phyloP scores from a whole-genome alignment of 2,329 filamentous ascomycete genomes.

The Pestalotiopsis sp. region DNA sequence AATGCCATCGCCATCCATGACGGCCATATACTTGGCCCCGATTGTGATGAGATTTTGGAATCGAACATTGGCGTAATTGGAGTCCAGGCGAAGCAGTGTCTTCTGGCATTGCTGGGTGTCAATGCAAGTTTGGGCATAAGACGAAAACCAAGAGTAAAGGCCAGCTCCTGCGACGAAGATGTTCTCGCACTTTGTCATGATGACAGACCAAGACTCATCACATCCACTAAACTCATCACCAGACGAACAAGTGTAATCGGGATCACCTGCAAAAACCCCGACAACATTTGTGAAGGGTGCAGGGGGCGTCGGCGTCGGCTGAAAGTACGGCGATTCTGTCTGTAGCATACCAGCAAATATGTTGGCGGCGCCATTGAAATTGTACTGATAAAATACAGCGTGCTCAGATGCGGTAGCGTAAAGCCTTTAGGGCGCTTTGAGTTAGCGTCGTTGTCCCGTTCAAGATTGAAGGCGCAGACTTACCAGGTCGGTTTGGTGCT shows the following conservation, averaged over 20 bases:
- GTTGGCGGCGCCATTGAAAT: constrained; percentile 48
- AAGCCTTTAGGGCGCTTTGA: constrained; percentile 15
- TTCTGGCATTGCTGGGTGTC: not conserved
- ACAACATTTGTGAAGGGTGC: constrained; percentile 51
- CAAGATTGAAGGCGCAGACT: too few relatives aligned
- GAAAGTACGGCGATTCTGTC: constrained; percentile 43
- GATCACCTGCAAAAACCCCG: not conserved
- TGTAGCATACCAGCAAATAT: constrained; percentile 52
- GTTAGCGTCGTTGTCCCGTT: too few relatives aligned
- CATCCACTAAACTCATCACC: not conserved
- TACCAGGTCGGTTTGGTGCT: not conserved
- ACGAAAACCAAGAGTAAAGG: not conserved
- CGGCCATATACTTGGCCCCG: constrained; percentile 31
- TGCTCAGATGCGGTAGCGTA: constrained; percentile 54
- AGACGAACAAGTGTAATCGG: not conserved
- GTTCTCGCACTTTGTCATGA: not conserved
- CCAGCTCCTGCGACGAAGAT: not conserved
- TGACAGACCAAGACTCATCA: not conserved
- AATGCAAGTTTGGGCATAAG: not conserved
- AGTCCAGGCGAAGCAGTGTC: constrained; percentile 10
- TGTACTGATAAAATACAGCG: constrained; percentile 53
- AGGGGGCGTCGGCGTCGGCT: constrained; percentile 17
- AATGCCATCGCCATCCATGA: constrained; percentile 28
- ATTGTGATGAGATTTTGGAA: constrained; percentile 33
- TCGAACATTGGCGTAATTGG: constrained; percentile 24